These are phyloP conservation scores for Funneliformis mosseae DNA, from an alignment of 192 early-diverging fungal species.

Conservation along the genomic window DNA sequence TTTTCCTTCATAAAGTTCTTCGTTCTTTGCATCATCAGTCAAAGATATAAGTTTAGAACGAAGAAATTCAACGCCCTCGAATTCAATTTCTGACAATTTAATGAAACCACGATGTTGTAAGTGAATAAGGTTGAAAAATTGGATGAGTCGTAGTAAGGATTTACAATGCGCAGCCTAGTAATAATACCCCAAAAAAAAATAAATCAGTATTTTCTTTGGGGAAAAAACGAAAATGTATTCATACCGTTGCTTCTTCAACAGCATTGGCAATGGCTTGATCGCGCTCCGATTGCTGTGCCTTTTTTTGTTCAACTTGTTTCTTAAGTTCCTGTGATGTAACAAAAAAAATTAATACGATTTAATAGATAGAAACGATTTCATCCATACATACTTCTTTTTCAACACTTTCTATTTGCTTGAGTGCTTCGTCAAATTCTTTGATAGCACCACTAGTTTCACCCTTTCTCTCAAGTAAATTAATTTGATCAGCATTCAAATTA, in stretches of 20 bases:
- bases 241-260: conserved; percentile 18
- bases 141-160: conserved; percentile 15
- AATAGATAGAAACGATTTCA: neutral
- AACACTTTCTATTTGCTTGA: neutral
- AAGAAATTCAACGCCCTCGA: neutral
- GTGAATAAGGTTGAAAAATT: conserved; percentile 21
- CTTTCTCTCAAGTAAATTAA: conserved; percentile 20
- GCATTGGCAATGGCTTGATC: conserved; percentile 23
- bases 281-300: conserved; percentile 18
- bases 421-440: conserved; percentile 2
- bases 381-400: conserved; percentile 20
- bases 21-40: conserved; percentile 1
- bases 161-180: neutral
- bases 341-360: neutral
- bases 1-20: neutral
- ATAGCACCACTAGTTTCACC: conserved; percentile 4
- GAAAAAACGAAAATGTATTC: neutral
- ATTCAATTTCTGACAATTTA: conserved; percentile 21
- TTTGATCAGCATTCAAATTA: conserved; percentile 3
- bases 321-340: conserved; percentile 16
- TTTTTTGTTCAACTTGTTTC: neutral
- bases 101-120: neutral
- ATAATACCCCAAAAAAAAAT: neutral
- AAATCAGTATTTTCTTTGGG: neutral
- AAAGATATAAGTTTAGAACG: neutral